phyloP scores from a whole-genome alignment of 306 rosid species.

The Elaeagnus macrophylla region DNA sequence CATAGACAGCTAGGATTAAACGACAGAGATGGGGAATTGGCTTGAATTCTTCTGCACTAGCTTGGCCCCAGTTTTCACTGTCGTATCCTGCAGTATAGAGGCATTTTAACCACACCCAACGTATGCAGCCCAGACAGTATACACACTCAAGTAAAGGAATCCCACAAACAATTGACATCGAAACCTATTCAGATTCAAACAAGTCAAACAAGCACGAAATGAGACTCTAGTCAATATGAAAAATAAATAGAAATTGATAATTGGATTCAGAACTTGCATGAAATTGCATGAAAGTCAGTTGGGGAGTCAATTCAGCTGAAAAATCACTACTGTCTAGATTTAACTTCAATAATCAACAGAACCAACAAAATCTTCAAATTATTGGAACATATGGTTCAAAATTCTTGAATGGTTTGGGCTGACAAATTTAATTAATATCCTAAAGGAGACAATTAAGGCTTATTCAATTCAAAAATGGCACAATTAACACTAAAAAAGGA shows the following conservation, averaged over 20 bases:
- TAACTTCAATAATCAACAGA: too few species aligned
- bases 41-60: constrained; percentile 79
- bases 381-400: too few species aligned
- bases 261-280: not conserved
- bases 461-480: not conserved
- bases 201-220: constrained; percentile 16
- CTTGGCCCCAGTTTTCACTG: constrained; percentile 86
- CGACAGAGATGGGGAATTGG: constrained; percentile 80
- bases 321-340: too few species aligned
- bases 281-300: too few species aligned
- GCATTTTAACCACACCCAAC: constrained; percentile 89
- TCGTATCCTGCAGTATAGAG: constrained; percentile 82
- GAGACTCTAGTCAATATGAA: not conserved
- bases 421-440: too few species aligned
- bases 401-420: too few species aligned
- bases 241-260: not conserved
- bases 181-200: constrained; percentile 25
- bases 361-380: too few species aligned
- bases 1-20: constrained; percentile 58
- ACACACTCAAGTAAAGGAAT: constrained; percentile 85
- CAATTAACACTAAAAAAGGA: too few species aligned
- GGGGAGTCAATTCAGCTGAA: too few species aligned
- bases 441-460: too few species aligned
- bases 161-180: constrained; percentile 80
- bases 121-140: constrained; percentile 77